Conservation (phyloP, 2,329 filamentous ascomycete genomes). For the Phialophora expanda region DNA sequence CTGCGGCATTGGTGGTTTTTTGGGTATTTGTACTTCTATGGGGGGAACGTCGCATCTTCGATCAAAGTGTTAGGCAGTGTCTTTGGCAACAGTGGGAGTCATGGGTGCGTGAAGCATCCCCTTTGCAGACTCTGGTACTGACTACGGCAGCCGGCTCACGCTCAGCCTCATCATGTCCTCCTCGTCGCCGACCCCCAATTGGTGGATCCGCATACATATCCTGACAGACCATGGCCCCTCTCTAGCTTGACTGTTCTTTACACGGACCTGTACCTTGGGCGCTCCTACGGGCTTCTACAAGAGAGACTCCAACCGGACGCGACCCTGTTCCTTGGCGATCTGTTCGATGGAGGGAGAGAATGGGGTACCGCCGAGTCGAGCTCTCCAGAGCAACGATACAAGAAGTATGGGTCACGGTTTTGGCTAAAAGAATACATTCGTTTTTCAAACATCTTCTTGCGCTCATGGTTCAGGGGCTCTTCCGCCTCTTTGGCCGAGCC, state of each 20-base stretch:
- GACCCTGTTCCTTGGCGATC: slow-evolving; percentile 86
- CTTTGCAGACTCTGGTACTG: background rate
- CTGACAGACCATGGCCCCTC: slow-evolving; percentile 77
- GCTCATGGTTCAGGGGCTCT: slow-evolving; percentile 64
- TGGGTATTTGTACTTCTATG: slow-evolving; percentile 82
- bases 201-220: slow-evolving; percentile 93
- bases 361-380: slow-evolving; percentile 75
- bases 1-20: slow-evolving; percentile 63
- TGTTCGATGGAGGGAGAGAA: slow-evolving; percentile 95
- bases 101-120: slow-evolving; percentile 66
- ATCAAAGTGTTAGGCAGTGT: slow-evolving; percentile 71
- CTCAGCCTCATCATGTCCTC: slow-evolving; percentile 80
- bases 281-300: slow-evolving; percentile 81
- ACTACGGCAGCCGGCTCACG: slow-evolving; percentile 68
- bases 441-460: slow-evolving; percentile 84
- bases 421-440: slow-evolving; percentile 87
- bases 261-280: slow-evolving; percentile 87
- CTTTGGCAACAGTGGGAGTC: slow-evolving; percentile 87
- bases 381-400: slow-evolving; percentile 70
- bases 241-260: slow-evolving; percentile 70
- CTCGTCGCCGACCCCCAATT: slow-evolving; percentile 90
- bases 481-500: slow-evolving; percentile 57
- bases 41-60: slow-evolving; percentile 82
- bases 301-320: slow-evolving; percentile 79
- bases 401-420: slow-evolving; percentile 76